Percentiles rank a stretch among this genome's conserved stretches.
Conservation (phyloP, 2,329 filamentous ascomycete species). For the Fusarium albidum region DNA sequence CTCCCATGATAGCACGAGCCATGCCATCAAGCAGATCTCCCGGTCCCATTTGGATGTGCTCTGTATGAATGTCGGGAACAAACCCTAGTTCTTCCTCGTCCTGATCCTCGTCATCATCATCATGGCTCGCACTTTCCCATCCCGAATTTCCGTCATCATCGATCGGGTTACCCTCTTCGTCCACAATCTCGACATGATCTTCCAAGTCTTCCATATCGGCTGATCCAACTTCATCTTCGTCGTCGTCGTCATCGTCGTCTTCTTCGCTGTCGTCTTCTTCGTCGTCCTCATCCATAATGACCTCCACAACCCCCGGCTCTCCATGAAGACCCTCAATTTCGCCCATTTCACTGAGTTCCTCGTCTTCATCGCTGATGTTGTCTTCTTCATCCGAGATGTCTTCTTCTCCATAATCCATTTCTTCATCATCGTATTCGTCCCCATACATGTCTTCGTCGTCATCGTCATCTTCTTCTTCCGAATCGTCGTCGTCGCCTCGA, state of each 20-base stretch:
- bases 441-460: conserved; percentile 94
- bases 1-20: conserved; percentile 62
- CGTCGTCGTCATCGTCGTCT: conserved; percentile 62
- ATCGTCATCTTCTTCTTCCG: conserved; percentile 74
- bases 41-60: conserved; percentile 57
- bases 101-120: conserved; percentile 63
- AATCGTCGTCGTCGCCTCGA: conserved; percentile 81
- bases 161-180: conserved; percentile 67
- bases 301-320: conserved; percentile 70
- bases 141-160: conserved; percentile 68
- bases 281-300: conserved; percentile 81
- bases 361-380: conserved; percentile 89
- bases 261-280: conserved; percentile 70
- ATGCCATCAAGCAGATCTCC: conserved; percentile 60
- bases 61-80: conserved; percentile 63
- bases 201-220: conserved; percentile 62
- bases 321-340: conserved; percentile 79
- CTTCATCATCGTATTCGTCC: conserved; percentile 88
- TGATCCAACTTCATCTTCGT: conserved; percentile 55
- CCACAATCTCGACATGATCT: conserved; percentile 65
- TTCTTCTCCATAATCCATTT: conserved; percentile 89
- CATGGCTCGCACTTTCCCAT: conserved; percentile 68
- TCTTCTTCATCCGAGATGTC: conserved; percentile 85
- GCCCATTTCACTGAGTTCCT: conserved; percentile 83
- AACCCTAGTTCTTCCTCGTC: conserved; percentile 63